phyloP scores from a whole-genome alignment of 2,329 filamentous ascomycete genomes.

The Beauveria rudraprayagi region DNA sequence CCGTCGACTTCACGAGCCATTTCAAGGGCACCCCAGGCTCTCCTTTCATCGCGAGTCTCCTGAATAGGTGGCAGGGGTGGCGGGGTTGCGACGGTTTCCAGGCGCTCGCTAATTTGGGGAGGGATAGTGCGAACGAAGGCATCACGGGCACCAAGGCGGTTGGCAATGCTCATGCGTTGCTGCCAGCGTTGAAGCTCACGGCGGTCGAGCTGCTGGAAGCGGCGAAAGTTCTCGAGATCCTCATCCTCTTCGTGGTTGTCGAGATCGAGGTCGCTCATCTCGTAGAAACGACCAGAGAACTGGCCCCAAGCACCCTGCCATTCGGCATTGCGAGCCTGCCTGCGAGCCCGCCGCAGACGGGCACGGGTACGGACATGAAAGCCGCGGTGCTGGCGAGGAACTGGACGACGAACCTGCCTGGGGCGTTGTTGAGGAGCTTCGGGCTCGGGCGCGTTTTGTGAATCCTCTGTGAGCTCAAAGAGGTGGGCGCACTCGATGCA shows the following conservation, averaged over 20 bases:
- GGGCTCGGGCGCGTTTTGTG: slow-evolving; percentile 25
- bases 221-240: slow-evolving; percentile 51
- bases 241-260: slow-evolving; percentile 56
- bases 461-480: slow-evolving; percentile 29
- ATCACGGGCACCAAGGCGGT: slow-evolving; percentile 65
- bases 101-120: slow-evolving; percentile 51
- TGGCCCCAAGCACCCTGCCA: slow-evolving; percentile 83
- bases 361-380: slow-evolving; percentile 45
- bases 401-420: slow-evolving; percentile 23
- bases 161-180: slow-evolving; percentile 72
- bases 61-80: slow-evolving; percentile 36
- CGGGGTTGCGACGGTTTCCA: slow-evolving; percentile 35
- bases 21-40: slow-evolving; percentile 87
- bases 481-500: slow-evolving; percentile 71
- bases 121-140: slow-evolving; percentile 59
- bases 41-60: slow-evolving; percentile 71
- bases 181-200: slow-evolving; percentile 69
- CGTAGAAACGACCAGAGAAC: slow-evolving; percentile 53
- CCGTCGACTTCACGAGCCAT: slow-evolving; percentile 64
- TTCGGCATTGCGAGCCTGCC: slow-evolving; percentile 64
- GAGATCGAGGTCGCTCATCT: slow-evolving; percentile 39
- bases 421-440: slow-evolving; percentile 17
- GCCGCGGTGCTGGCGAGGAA: slow-evolving; percentile 25
- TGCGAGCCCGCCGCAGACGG: slow-evolving; percentile 46
- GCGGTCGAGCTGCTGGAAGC: slow-evolving; percentile 46